These are phyloP conservation scores for Magnusiomyces paraingens DNA, from an alignment of 1,139 yeast genomes.

Conservation along the genomic window DNA sequence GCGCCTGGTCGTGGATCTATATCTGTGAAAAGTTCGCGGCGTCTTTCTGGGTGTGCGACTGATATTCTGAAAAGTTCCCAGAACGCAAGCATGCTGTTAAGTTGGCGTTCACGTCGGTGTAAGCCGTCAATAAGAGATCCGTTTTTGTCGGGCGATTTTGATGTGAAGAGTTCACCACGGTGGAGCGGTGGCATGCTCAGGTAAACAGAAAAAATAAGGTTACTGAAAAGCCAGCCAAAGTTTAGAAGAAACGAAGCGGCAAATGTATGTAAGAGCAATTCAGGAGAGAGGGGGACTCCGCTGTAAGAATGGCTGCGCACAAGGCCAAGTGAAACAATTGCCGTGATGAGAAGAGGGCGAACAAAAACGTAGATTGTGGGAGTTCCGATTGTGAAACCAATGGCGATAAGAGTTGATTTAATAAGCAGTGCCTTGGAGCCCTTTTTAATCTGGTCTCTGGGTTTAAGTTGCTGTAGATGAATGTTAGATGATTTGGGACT, in stretches of 20 bases:
- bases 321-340: slow-evolving; percentile 26
- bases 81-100: slow-evolving; percentile 42
- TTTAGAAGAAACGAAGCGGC: slow-evolving; percentile 39
- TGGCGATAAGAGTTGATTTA: slow-evolving; percentile 36
- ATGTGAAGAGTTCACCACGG: slow-evolving; percentile 62
- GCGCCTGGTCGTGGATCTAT: slow-evolving; percentile 26
- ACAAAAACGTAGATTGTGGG: slow-evolving; percentile 45
- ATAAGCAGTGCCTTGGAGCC: too few relatives aligned
- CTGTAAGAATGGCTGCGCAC: slow-evolving; percentile 35
- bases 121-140: slow-evolving; percentile 72
- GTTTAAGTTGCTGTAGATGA: too few relatives aligned
- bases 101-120: slow-evolving; percentile 42
- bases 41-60: slow-evolving; percentile 27
- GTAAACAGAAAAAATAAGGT: slow-evolving; percentile 63
- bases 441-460: too few relatives aligned
- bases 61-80: slow-evolving; percentile 34
- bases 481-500: too few relatives aligned
- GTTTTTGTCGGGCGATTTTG: slow-evolving; percentile 54
- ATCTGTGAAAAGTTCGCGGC: slow-evolving; percentile 33
- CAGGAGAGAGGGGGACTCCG: slow-evolving; percentile 37
- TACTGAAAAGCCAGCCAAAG: slow-evolving; percentile 54
- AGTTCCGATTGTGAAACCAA: slow-evolving; percentile 30
- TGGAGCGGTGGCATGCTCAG: slow-evolving; percentile 79
- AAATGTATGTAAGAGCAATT: slow-evolving; percentile 36
- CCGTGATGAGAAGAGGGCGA: slow-evolving; percentile 44